Conservation (phyloP, 2,329 filamentous ascomycete species). For the Leptosphaerulina australis region DNA sequence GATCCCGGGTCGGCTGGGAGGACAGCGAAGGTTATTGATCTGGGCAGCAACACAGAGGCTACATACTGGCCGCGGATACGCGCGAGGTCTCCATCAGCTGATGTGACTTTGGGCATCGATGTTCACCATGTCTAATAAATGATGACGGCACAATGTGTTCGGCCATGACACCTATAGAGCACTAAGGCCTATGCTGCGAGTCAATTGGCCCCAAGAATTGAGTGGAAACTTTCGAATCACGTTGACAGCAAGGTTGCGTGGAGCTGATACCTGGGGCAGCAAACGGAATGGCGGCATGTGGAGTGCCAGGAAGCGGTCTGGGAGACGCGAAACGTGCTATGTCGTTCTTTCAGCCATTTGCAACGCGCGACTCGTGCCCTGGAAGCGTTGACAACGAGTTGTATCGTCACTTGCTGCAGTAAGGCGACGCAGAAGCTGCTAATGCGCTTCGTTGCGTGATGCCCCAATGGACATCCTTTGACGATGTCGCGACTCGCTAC, state of each 20-base stretch:
- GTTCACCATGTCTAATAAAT: conserved; percentile 22
- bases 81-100: conserved; percentile 37
- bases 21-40: conserved; percentile 6
- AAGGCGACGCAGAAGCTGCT: conserved; percentile 23
- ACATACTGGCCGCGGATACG: conserved; percentile 27
- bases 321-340: conserved; percentile 37
- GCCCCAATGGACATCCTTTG: conserved; percentile 1
- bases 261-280: conserved; percentile 37
- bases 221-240: conserved; percentile 27
- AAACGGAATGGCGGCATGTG: conserved; percentile 37
- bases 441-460: conserved; percentile 14
- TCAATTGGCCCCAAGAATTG: conserved; percentile 31
- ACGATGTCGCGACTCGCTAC: conserved; percentile 7
- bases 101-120: conserved; percentile 25
- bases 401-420: conserved; percentile 30
- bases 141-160: conserved; percentile 28
- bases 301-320: conserved; percentile 24
- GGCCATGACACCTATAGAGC: conserved; percentile 22
- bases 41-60: conserved; percentile 29
- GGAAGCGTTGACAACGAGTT: conserved; percentile 25
- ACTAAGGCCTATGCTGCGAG: conserved; percentile 29
- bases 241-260: conserved; percentile 34
- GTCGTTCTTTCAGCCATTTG: conserved; percentile 29
- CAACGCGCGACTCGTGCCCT: conserved; percentile 75
- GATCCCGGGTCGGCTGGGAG: conserved; percentile 2